Evolutionary conservation across 2,329 filamentous ascomycete genomes (phyloP).

Genomic region (Alternaria angustiovoidea): DNA sequence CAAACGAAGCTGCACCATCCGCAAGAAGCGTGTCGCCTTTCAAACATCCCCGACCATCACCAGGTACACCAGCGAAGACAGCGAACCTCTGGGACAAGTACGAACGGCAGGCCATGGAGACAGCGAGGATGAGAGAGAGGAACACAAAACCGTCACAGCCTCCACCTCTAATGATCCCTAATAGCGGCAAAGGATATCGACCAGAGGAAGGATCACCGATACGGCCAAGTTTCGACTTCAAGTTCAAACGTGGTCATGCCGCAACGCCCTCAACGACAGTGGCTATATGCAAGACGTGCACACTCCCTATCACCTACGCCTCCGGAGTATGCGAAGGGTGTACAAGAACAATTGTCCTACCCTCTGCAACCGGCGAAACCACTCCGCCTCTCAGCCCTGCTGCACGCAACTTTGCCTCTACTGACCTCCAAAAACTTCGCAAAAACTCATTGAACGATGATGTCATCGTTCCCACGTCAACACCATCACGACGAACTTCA

Average conservation of each 20-base stretch:
- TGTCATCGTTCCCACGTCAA: conserved; percentile 17
- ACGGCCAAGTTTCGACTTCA: conserved; percentile 39
- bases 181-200: conserved; percentile 23
- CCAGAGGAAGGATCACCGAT: conserved; percentile 7
- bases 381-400: conserved; percentile 39
- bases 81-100: conserved; percentile 48
- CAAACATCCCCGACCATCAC: conserved; percentile 38
- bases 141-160: conserved; percentile 22
- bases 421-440: conserved; percentile 31
- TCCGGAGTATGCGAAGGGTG: conserved; percentile 44
- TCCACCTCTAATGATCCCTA: conserved; percentile 30
- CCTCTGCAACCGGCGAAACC: conserved; percentile 27
- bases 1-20: conserved; percentile 33
- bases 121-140: conserved; percentile 39
- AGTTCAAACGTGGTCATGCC: conserved; percentile 22
- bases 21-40: conserved; percentile 37
- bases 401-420: conserved; percentile 33
- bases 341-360: conserved; percentile 38
- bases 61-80: conserved; percentile 38
- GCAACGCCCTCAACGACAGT: conserved; percentile 28
- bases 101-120: conserved; percentile 43
- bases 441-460: conserved; percentile 27
- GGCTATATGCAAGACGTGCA: conserved; percentile 44
- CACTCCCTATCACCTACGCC: conserved; percentile 35
- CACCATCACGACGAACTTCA: conserved; percentile 29